phyloP scores from a whole-genome alignment of 2,329 filamentous ascomycete genomes.

The Fusarium napiforme region DNA sequence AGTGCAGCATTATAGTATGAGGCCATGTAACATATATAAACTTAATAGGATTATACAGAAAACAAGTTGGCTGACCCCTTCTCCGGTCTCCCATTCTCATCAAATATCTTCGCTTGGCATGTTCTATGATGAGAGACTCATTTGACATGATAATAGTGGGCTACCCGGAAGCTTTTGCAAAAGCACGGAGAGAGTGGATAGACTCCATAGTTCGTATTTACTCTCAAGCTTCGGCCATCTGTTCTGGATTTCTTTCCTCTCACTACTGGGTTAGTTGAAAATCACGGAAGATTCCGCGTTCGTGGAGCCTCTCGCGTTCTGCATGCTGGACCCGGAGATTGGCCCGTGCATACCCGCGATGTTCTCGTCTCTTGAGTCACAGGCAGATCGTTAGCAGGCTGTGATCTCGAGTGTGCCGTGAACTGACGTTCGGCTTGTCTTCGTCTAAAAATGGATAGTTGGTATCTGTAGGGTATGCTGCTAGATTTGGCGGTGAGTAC shows the following conservation, averaged over 20 bases:
- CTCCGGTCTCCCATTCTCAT: too few relatives aligned
- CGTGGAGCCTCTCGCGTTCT: neutral
- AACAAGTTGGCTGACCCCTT: neutral
- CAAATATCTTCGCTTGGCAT: too few relatives aligned
- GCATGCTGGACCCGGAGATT: too few relatives aligned
- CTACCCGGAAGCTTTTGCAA: neutral
- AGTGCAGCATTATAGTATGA: fast-evolving
- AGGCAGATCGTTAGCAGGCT: too few relatives aligned
- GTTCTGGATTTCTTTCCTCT: neutral
- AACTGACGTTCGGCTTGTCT: fast-evolving
- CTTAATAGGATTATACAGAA: fast-evolving
- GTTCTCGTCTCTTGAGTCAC: neutral
- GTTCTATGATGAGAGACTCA: neutral
- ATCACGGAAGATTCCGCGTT: neutral
- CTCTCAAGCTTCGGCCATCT: neutral
- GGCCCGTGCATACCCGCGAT: neutral
- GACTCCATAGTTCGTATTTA: too few relatives aligned
- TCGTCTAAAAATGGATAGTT: neutral
- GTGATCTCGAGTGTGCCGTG: neutral
- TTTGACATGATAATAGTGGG: fast-evolving
- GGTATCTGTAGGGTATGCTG: fast-evolving
- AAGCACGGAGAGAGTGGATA: neutral
- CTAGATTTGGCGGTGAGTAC: fast-evolving
- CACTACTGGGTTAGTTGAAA: neutral
- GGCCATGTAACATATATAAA: neutral